Evolutionary conservation across 2,329 filamentous ascomycete species (phyloP).

Genomic region (Davidsoniella australis): DNA sequence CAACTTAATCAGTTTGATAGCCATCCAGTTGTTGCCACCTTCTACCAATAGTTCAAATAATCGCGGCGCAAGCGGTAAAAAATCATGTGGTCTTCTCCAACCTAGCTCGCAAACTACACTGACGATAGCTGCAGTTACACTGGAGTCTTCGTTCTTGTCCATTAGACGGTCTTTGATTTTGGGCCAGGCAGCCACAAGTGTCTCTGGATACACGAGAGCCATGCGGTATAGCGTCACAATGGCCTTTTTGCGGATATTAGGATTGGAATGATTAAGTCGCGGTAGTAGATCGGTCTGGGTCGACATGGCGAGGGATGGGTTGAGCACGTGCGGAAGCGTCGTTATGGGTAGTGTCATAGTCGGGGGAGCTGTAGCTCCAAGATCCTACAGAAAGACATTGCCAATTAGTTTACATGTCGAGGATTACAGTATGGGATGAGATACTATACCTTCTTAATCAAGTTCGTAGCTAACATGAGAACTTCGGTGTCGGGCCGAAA

Average conservation of each 20-base stretch:
- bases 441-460: constrained; percentile 65
- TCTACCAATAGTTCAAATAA: constrained; percentile 86
- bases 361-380: constrained; percentile 53
- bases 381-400: constrained; percentile 33
- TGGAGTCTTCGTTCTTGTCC: constrained; percentile 77
- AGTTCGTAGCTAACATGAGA: constrained; percentile 89
- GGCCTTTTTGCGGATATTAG: constrained; percentile 84
- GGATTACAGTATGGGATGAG: background rate
- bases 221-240: constrained; percentile 87
- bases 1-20: constrained; percentile 95
- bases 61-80: constrained; percentile 76
- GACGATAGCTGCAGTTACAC: constrained; percentile 87
- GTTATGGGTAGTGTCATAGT: constrained; percentile 74
- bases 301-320: constrained; percentile 77
- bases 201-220: constrained; percentile 91
- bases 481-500: constrained; percentile 93
- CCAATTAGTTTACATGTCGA: background rate
- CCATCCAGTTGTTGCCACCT: constrained; percentile 98
- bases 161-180: constrained; percentile 90
- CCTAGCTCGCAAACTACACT: constrained; percentile 95
- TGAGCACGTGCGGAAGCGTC: constrained; percentile 89
- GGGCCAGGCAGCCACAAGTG: constrained; percentile 80
- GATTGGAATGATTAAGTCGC: constrained; percentile 68
- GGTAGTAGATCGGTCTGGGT: constrained; percentile 75
- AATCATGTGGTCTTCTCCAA: constrained; percentile 85